Percentiles rank a stretch among this genome's conserved stretches.
phyloP scores from a whole-genome alignment of 805 yeast species.

The Kluyveromyces aestuarii region DNA sequence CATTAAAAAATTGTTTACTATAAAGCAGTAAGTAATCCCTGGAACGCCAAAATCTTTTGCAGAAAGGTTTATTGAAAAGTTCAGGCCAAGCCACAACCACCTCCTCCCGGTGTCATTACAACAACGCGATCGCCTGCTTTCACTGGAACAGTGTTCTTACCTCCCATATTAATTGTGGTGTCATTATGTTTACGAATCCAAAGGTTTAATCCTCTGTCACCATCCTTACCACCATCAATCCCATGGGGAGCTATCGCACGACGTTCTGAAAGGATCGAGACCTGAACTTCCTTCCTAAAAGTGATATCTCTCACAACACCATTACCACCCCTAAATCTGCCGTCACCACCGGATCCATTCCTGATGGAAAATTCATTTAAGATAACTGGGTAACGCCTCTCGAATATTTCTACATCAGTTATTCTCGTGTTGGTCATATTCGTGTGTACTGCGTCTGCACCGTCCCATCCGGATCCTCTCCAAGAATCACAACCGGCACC shows the following conservation, averaged over 20 bases:
- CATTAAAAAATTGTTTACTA: too few species aligned
- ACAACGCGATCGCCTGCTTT: conserved; percentile 56
- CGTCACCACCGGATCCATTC: conserved; percentile 70
- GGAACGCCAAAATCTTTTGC: neutral
- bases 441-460: conserved; percentile 84
- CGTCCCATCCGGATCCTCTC: conserved; percentile 70
- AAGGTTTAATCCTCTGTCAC: conserved; percentile 58
- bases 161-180: conserved; percentile 47
- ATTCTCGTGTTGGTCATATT: conserved; percentile 92
- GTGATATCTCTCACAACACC: conserved; percentile 84
- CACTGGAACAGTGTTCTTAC: conserved; percentile 54
- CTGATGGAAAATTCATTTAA: conserved; percentile 65
- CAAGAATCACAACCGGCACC: conserved; percentile 56
- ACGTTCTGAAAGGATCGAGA: conserved; percentile 79
- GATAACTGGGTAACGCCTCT: conserved; percentile 78
- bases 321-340: conserved; percentile 67
- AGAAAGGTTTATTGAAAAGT: too few species aligned
- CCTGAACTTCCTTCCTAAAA: conserved; percentile 61
- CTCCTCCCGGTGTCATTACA: conserved; percentile 79
- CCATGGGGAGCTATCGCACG: conserved; percentile 84
- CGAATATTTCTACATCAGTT: conserved; percentile 85
- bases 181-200: conserved; percentile 35
- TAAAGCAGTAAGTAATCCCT: too few species aligned
- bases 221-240: conserved; percentile 71
- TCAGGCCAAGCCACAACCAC: conserved; percentile 51